Conservation (phyloP, 2,329 filamentous ascomycete genomes). For the Trichoderma harzianum region DNA sequence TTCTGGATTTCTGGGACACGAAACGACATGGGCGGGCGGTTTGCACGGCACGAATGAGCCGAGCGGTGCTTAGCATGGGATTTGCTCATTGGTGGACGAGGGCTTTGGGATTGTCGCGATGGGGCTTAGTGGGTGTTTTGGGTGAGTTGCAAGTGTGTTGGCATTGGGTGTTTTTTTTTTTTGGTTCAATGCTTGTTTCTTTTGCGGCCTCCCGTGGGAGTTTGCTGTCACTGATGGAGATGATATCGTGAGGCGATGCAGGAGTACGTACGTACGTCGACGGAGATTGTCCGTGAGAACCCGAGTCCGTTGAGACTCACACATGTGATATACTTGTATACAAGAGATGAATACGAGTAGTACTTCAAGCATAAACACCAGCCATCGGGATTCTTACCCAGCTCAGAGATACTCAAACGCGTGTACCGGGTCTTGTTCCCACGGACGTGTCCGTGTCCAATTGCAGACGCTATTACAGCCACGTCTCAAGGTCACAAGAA, state of each 20-base stretch:
- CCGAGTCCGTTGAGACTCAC: not conserved
- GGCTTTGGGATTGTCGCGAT: not conserved
- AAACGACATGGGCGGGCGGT: conserved; percentile 11
- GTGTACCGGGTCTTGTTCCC: not conserved
- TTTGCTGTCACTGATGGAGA: not conserved
- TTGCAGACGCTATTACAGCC: not conserved
- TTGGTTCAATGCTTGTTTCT: not conserved
- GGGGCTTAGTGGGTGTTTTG: conserved; percentile 1
- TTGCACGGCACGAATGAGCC: conserved; percentile 16
- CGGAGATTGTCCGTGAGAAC: not conserved
- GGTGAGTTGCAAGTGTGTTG: not conserved
- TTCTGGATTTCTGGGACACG: not conserved
- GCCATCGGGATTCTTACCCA: not conserved
- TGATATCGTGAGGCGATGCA: not conserved
- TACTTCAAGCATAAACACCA: not conserved
- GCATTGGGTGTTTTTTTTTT: not conserved
- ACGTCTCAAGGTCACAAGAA: not conserved
- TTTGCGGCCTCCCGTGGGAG: not conserved
- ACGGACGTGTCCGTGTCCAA: not conserved
- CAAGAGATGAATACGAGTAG: not conserved
- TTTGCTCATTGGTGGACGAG: conserved; percentile 6
- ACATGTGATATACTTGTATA: not conserved
- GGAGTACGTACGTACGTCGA: not conserved
- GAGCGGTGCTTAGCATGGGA: conserved; percentile 4
- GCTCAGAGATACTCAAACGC: not conserved